These are phyloP conservation scores for Acacia melanoxylon DNA, from an alignment of 306 rosid species.

Conservation along the genomic window DNA sequence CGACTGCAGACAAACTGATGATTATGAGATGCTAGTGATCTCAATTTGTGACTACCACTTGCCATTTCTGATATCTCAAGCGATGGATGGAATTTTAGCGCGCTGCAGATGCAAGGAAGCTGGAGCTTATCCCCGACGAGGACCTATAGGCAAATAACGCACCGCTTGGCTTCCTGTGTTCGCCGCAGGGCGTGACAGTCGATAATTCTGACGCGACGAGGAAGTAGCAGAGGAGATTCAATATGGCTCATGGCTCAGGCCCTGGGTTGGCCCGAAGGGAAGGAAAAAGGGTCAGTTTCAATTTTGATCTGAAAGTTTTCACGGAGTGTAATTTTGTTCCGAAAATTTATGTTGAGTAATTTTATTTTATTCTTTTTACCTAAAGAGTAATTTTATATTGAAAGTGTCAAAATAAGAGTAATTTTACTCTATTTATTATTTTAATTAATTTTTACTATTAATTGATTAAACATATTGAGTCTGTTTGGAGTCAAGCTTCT, in stretches of 20 bases:
- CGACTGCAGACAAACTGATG: slow-evolving; percentile 65
- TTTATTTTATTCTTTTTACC: too few species aligned
- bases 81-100: not conserved
- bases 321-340: too few species aligned
- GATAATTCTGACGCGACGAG: not conserved
- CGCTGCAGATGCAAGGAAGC: not conserved
- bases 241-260: not conserved
- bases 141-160: not conserved
- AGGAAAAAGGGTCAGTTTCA: too few species aligned
- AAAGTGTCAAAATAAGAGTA: too few species aligned
- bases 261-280: too few species aligned
- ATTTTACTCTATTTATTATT: too few species aligned
- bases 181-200: not conserved
- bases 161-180: not conserved
- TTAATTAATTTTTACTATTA: too few species aligned
- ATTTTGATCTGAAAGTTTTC: too few species aligned
- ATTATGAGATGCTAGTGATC: slow-evolving; percentile 41
- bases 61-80: slow-evolving; percentile 37
- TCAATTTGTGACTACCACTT: slow-evolving; percentile 51
- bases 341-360: too few species aligned
- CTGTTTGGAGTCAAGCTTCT: too few species aligned
- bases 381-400: too few species aligned
- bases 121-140: not conserved
- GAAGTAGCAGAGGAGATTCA: not conserved
- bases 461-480: too few species aligned